Evolutionary conservation across 2,329 filamentous ascomycete species (phyloP).

Genomic region (Chrysoporthe puriensis): DNA sequence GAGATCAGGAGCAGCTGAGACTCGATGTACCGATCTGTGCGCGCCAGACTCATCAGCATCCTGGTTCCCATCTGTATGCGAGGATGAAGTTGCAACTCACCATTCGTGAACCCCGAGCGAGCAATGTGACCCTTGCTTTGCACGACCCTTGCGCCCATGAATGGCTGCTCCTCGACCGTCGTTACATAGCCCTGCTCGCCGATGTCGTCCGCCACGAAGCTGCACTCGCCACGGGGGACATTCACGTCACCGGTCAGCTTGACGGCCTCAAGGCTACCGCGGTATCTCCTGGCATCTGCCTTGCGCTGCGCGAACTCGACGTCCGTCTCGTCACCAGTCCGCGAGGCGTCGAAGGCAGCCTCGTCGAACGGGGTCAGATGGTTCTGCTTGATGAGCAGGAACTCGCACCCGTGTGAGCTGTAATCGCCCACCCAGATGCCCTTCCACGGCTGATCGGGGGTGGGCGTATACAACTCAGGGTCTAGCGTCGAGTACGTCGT

Average conservation of each 20-base stretch:
- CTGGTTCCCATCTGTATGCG: not conserved
- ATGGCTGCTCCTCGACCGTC: slow-evolving; percentile 67
- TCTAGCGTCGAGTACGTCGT: slow-evolving; percentile 74
- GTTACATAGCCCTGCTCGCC: slow-evolving; percentile 67
- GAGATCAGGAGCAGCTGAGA: slow-evolving; percentile 80
- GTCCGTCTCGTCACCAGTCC: slow-evolving; percentile 47
- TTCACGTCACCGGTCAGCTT: slow-evolving; percentile 93
- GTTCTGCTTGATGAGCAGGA: slow-evolving; percentile 79
- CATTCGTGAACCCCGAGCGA: slow-evolving; percentile 68
- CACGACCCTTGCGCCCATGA: slow-evolving; percentile 75
- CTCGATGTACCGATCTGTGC: slow-evolving; percentile 72
- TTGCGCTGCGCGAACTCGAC: slow-evolving; percentile 51
- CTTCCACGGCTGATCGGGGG: slow-evolving; percentile 76
- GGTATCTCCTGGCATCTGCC: slow-evolving; percentile 55
- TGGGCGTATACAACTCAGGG: slow-evolving; percentile 77
- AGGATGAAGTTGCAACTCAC: slow-evolving; percentile 53
- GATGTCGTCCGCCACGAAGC: slow-evolving; percentile 80
- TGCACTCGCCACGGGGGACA: slow-evolving; percentile 82
- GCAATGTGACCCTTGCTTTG: slow-evolving; percentile 79
- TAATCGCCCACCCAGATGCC: slow-evolving; percentile 96
- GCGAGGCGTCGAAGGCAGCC: slow-evolving; percentile 42
- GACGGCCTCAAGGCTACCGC: slow-evolving; percentile 76
- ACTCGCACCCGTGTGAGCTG: slow-evolving; percentile 84
- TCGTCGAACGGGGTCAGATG: slow-evolving; percentile 50
- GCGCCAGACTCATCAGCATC: slow-evolving; percentile 15